phyloP scores from a whole-genome alignment of 2,329 filamentous ascomycete genomes.

The Colletotrichum nymphaeae region DNA sequence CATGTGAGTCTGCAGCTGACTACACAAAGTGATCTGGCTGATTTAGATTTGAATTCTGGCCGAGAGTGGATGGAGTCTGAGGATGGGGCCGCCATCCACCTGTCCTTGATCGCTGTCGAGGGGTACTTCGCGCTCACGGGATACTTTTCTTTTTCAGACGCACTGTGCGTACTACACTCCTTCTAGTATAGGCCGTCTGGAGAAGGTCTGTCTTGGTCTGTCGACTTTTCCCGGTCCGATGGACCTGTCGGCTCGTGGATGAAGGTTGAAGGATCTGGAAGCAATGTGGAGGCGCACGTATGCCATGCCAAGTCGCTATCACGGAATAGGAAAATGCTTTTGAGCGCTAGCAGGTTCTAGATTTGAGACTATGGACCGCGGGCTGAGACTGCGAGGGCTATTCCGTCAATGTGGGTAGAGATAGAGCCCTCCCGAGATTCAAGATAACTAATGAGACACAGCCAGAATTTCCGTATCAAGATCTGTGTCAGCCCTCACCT shows the following conservation, averaged over 20 bases:
- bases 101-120: background rate
- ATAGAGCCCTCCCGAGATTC: background rate
- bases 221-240: background rate
- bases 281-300: background rate
- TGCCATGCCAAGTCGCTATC: background rate
- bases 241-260: background rate
- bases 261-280: background rate
- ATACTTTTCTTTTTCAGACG: background rate
- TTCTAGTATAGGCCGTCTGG: background rate
- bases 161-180: background rate
- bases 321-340: background rate
- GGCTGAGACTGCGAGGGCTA: background rate
- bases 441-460: background rate
- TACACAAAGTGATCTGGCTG: background rate
- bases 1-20: background rate
- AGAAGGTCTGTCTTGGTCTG: background rate
- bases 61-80: background rate
- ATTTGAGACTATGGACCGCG: background rate
- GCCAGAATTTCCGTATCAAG: background rate
- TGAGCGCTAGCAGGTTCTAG: background rate
- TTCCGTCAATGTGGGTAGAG: background rate
- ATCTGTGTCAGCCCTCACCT: background rate
- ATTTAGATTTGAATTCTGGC: background rate
- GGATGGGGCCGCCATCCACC: background rate
- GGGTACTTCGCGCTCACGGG: background rate